A percentile compares a stretch with the other conserved stretches of the same genome.
Evolutionary conservation across 805 yeast species (phyloP).

Genomic region (Brettanomyces bruxellensis): DNA sequence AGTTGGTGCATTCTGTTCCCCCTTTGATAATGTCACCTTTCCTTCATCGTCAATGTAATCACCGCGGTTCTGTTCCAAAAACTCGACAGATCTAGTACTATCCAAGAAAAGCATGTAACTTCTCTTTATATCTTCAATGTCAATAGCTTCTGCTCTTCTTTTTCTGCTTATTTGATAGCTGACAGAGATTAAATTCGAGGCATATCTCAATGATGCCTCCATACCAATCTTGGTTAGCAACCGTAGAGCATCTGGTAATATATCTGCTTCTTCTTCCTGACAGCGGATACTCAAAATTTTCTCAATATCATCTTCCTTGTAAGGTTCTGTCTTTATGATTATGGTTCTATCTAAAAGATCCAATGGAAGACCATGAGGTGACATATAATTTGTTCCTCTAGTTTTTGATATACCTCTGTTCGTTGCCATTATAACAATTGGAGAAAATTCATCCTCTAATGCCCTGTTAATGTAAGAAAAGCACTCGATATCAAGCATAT

Average conservation of each 20-base stretch:
- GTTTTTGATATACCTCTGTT: conserved; percentile 90
- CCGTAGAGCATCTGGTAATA: conserved; percentile 63
- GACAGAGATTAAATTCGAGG: conserved; percentile 85
- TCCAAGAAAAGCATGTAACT: conserved; percentile 79
- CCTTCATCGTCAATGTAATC: conserved; percentile 79
- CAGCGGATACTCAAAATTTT: conserved; percentile 80
- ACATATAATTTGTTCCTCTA: conserved; percentile 80
- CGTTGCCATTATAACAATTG: conserved; percentile 91
- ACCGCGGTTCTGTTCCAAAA: conserved; percentile 39
- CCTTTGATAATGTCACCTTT: conserved; percentile 45
- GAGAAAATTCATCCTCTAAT: conserved; percentile 84
- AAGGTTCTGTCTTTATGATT: conserved; percentile 89
- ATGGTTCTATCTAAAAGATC: conserved; percentile 87
- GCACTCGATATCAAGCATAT: conserved; percentile 96
- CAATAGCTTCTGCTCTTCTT: conserved; percentile 59
- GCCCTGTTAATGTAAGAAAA: conserved; percentile 93
- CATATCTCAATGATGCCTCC: conserved; percentile 79
- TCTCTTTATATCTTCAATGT: conserved; percentile 69
- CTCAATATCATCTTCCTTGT: conserved; percentile 71
- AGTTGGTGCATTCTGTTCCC: conserved; percentile 27
- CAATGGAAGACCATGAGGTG: conserved; percentile 96
- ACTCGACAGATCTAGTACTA: conserved; percentile 68
- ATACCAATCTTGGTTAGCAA: conserved; percentile 66
- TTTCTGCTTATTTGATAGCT: conserved; percentile 76
- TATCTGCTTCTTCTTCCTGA: conserved; percentile 60